Conservation (phyloP, 306 rosid genomes). For the Fragaria iinumae region DNA sequence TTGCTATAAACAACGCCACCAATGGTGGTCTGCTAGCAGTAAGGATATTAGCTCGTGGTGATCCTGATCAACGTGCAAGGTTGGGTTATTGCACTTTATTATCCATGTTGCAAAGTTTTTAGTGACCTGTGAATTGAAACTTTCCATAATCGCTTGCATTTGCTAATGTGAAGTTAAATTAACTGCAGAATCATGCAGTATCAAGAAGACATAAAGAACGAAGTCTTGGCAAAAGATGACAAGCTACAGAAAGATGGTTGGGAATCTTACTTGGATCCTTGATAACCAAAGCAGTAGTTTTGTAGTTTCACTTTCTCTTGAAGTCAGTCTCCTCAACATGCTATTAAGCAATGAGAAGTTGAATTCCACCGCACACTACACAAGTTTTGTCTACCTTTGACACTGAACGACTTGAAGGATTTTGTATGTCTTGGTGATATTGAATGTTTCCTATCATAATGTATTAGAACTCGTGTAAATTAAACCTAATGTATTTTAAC, state of each 20-base stretch:
- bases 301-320: background rate
- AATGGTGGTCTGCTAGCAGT: slow-evolving; percentile 77
- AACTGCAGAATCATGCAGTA: slow-evolving; percentile 69
- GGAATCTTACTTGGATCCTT: slow-evolving; percentile 45
- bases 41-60: slow-evolving; percentile 49
- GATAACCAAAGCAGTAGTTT: slow-evolving; percentile 15
- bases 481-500: too few species aligned
- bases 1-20: slow-evolving; percentile 78
- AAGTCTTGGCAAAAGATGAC: slow-evolving; percentile 64
- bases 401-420: background rate
- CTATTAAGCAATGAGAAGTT: background rate
- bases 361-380: background rate
- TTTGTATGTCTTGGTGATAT: background rate
- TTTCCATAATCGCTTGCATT: background rate
- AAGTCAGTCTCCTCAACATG: background rate
- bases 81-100: slow-evolving; percentile 20
- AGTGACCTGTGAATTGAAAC: background rate
- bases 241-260: slow-evolving; percentile 63
- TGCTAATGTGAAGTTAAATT: slow-evolving; percentile 13
- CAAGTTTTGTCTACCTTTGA: background rate
- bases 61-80: slow-evolving; percentile 57
- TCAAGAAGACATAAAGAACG: slow-evolving; percentile 60
- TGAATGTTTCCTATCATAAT: background rate
- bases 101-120: background rate
- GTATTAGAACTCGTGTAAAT: too few species aligned